A percentile compares a stretch with the other conserved stretches of the same genome.
Conservation (phyloP, 1,284 basidiomycete genomes). For the Ustilago loliicola region DNA sequence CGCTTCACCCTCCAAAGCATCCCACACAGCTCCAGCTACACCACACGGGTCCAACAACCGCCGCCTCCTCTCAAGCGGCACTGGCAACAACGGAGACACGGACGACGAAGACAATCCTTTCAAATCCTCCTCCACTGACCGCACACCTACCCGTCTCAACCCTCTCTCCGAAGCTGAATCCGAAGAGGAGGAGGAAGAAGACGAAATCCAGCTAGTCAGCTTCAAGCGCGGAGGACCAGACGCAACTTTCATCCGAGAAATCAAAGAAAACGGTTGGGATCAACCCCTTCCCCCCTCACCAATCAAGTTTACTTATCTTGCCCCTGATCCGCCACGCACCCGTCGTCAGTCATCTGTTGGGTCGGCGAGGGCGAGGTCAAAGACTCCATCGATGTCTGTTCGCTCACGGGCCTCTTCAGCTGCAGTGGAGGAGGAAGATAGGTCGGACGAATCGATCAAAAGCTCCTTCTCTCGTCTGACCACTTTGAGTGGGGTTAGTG, state of each 20-base stretch:
- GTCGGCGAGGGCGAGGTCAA: slow-evolving; percentile 21
- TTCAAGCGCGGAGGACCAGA: slow-evolving; percentile 47
- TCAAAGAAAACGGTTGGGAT: slow-evolving; percentile 51
- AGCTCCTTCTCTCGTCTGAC: slow-evolving; percentile 25
- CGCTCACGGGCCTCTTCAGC: slow-evolving; percentile 29
- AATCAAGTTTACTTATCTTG: slow-evolving; percentile 51
- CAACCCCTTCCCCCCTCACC: slow-evolving; percentile 34
- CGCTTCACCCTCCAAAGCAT: slow-evolving; percentile 17
- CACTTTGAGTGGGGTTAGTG: slow-evolving; percentile 9
- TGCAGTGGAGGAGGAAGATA: slow-evolving; percentile 12
- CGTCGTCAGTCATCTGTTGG: slow-evolving; percentile 18
- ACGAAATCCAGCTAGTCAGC: slow-evolving; percentile 41
- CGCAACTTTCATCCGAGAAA: slow-evolving; percentile 49
- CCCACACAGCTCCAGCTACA: slow-evolving; percentile 10
- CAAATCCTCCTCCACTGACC: neutral
- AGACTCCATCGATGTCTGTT: slow-evolving; percentile 27
- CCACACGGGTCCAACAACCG: slow-evolving; percentile 12
- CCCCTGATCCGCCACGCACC: slow-evolving; percentile 23
- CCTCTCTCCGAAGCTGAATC: slow-evolving; percentile 13
- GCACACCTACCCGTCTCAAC: slow-evolving; percentile 18
- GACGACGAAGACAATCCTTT: slow-evolving; percentile 28
- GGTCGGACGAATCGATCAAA: slow-evolving; percentile 45
- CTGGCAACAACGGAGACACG: slow-evolving; percentile 4
- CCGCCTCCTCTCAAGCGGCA: slow-evolving; percentile 5
- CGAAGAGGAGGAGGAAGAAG: slow-evolving; percentile 30